Percentiles rank a stretch among this genome's conserved stretches.
Evolutionary conservation across 2,329 filamentous ascomycete genomes (phyloP).

Genomic region (Zasmidium cellare): DNA sequence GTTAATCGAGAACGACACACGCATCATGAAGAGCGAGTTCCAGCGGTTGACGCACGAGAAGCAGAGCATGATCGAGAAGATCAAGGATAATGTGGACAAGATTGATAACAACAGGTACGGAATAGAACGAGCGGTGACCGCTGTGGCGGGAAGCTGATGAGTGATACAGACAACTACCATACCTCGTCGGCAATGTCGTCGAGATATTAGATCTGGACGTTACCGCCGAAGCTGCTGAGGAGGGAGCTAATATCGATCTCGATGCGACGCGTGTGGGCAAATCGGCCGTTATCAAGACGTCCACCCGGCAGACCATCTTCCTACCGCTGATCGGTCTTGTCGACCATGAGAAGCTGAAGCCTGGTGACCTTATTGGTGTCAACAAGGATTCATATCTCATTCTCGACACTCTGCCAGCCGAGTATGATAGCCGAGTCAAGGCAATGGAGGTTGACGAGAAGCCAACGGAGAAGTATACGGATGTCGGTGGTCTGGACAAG

Average conservation of each 20-base stretch:
- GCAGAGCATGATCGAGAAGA: conserved; percentile 94
- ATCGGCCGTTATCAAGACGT: conserved; percentile 99
- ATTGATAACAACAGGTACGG: conserved; percentile 95
- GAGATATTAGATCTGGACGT: conserved; percentile 96
- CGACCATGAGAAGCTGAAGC: conserved; percentile 91
- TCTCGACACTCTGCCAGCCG: conserved; percentile 91
- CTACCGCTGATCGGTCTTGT: conserved; percentile 95
- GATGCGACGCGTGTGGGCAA: conserved; percentile 96
- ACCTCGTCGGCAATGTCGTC: conserved; percentile 97
- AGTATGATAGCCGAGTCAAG: conserved; percentile 98
- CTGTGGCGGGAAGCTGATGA: conserved; percentile 5
- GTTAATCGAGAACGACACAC: conserved; percentile 92
- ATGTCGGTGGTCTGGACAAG: conserved; percentile 96
- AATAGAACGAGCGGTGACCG: neutral
- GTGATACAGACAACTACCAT: conserved; percentile 79
- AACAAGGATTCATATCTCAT: conserved; percentile 99
- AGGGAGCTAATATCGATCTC: conserved; percentile 97
- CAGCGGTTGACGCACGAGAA: conserved; percentile 95
- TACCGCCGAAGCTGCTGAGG: conserved; percentile 90
- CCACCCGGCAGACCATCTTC: conserved; percentile 97
- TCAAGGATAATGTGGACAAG: conserved; percentile 98
- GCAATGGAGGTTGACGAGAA: conserved; percentile 99
- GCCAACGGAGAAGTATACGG: conserved; percentile 97
- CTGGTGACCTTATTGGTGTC: conserved; percentile 93
- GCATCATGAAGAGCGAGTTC: conserved; percentile 98